Conservation (phyloP, 257 asterid genomes). For the Orobanche coerulescens region DNA sequence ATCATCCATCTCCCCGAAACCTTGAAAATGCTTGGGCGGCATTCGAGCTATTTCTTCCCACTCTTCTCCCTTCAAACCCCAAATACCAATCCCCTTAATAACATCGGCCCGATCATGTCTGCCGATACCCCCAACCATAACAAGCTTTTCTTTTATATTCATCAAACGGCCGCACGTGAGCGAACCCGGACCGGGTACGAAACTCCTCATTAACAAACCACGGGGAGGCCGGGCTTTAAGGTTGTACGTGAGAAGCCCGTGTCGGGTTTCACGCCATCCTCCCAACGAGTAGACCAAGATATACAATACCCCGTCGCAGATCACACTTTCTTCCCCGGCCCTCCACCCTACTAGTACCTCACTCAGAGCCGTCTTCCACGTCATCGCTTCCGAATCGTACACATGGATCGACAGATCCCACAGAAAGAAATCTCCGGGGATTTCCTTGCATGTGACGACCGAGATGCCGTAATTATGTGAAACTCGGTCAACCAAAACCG, state of each 20-base stretch:
- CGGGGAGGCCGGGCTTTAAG: conserved; percentile 31
- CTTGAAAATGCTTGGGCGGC: conserved; percentile 82
- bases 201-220: conserved; percentile 47
- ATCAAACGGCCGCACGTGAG: conserved; percentile 88
- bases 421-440: conserved; percentile 62
- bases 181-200: conserved; percentile 63
- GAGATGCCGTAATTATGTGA: conserved; percentile 43
- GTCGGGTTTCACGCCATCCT: conserved; percentile 42
- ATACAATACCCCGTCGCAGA: conserved; percentile 72
- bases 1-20: conserved; percentile 91
- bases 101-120: conserved; percentile 68
- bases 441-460: conserved; percentile 66
- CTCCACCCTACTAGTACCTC: conserved; percentile 79
- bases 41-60: conserved; percentile 75
- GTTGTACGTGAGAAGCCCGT: conserved; percentile 52
- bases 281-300: conserved; percentile 60
- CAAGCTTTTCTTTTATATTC: conserved; percentile 58
- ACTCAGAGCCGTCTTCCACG: conserved; percentile 46
- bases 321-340: conserved; percentile 83
- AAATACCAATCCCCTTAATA: conserved; percentile 85
- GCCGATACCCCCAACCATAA: conserved; percentile 94
- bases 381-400: conserved; percentile 49
- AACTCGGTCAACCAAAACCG: conserved; percentile 41
- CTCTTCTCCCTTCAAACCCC: conserved; percentile 58
- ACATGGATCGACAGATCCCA: conserved; percentile 80